These are phyloP conservation scores for Quercus rubra DNA, from an alignment of 306 rosid species.

Conservation along the genomic window DNA sequence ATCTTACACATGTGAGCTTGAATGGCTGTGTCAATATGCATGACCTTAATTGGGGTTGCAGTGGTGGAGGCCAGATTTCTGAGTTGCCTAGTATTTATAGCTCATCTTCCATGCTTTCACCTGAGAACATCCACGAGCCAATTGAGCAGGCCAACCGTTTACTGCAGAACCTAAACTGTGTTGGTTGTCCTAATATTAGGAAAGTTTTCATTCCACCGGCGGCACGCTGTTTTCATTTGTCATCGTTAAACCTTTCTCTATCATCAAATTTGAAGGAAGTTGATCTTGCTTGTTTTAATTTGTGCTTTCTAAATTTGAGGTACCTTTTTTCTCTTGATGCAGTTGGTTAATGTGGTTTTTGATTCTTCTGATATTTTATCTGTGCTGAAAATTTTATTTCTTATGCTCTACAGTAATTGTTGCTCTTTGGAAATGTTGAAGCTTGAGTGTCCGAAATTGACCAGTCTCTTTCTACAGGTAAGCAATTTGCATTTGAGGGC, in stretches of 20 bases:
- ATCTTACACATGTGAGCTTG: constrained; percentile 90
- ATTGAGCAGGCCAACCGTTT: constrained; percentile 63
- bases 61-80: constrained; percentile 32
- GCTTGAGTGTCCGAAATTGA: constrained; percentile 81
- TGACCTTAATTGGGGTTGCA: constrained; percentile 85
- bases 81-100: constrained; percentile 30
- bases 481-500: not conserved
- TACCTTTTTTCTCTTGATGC: constrained; percentile 15
- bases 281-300: constrained; percentile 84
- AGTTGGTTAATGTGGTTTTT: constrained; percentile 5
- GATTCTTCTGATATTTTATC: not conserved
- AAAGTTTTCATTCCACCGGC: constrained; percentile 82
- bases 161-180: constrained; percentile 88
- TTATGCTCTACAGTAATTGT: constrained; percentile 63
- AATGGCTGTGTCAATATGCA: constrained; percentile 97
- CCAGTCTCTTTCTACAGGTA: constrained; percentile 94
- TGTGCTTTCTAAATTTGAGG: constrained; percentile 90
- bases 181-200: constrained; percentile 86
- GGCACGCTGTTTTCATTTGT: constrained; percentile 70
- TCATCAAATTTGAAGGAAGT: constrained; percentile 85
- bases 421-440: constrained; percentile 75
- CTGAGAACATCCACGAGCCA: constrained; percentile 33
- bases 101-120: constrained; percentile 33
- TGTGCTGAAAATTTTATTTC: constrained; percentile 11
- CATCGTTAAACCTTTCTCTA: constrained; percentile 73